Evolutionary conservation across 1,284 basidiomycete species (phyloP).

Genomic region (Neolentinus lepideus): DNA sequence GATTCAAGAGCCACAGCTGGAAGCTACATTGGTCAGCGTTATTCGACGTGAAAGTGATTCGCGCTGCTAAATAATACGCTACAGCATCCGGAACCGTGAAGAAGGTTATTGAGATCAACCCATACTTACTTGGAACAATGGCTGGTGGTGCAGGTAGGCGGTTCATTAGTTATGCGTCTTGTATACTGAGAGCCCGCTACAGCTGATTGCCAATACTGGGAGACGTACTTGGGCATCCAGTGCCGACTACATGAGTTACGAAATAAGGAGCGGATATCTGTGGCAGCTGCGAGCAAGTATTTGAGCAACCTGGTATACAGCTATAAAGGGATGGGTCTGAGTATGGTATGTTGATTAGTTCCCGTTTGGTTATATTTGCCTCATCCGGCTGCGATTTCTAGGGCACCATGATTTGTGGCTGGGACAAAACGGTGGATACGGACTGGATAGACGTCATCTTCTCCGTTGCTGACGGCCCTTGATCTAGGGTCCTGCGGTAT

Average conservation of each 20-base stretch:
- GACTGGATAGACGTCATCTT: not conserved
- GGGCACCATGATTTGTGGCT: conserved; percentile 99
- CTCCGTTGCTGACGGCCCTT: not conserved
- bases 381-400: conserved; percentile 21
- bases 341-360: conserved; percentile 67
- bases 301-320: conserved; percentile 95
- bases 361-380: not conserved
- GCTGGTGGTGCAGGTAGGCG: conserved; percentile 90
- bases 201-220: conserved; percentile 96
- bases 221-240: conserved; percentile 98
- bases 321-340: conserved; percentile 99
- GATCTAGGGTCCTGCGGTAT: conserved; percentile 83
- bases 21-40: conserved; percentile 84
- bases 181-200: conserved; percentile 7
- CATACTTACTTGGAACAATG: conserved; percentile 97
- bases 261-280: conserved; percentile 96
- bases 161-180: not conserved
- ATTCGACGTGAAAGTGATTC: not conserved
- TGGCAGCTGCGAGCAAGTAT: conserved; percentile 97
- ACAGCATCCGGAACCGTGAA: conserved; percentile 92
- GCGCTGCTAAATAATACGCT: not conserved
- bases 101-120: conserved; percentile 99
- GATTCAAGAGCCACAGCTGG: conserved; percentile 98
- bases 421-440: conserved; percentile 90
- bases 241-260: conserved; percentile 96